Evolutionary conservation across 495 filamentous ascomycete species (phyloP).

Genomic region (Penicillium alfredii): DNA sequence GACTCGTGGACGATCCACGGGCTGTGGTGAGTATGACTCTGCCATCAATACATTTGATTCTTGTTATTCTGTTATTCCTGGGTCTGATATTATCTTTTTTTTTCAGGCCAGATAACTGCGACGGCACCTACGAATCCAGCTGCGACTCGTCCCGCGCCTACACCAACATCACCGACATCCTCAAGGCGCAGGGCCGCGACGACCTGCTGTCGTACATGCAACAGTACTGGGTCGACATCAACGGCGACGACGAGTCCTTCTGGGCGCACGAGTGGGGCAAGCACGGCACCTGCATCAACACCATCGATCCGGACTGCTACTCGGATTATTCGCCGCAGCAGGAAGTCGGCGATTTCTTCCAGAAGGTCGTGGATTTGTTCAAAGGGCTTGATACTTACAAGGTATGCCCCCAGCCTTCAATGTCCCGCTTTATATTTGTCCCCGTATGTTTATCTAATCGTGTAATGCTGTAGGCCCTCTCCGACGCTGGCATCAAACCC

Average conservation of each 20-base stretch:
- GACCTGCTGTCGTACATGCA: conserved; percentile 65
- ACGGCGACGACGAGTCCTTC: conserved; percentile 57
- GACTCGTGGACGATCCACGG: conserved; percentile 81
- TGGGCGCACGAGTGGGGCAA: conserved; percentile 83
- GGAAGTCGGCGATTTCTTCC: conserved; percentile 55
- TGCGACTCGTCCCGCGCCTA: conserved; percentile 61
- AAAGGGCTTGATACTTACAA: conserved; percentile 55
- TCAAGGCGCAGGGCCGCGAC: conserved; percentile 49
- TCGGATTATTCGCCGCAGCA: conserved; percentile 50
- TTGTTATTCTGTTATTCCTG: no score
- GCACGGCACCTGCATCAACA: conserved; percentile 61
- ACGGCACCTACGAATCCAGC: conserved; percentile 63
- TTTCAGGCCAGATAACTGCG: conserved; percentile 71
- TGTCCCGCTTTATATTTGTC: not conserved
- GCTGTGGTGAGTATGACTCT: conserved; percentile 55
- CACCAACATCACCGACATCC: conserved; percentile 58
- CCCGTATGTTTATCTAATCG: not conserved
- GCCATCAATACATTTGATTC: no score
- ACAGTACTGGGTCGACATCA: conserved; percentile 59
- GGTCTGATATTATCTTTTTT: no score
- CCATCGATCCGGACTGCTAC: conserved; percentile 69
- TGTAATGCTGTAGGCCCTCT: conserved; percentile 50
- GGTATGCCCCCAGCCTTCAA: conserved; percentile 24
- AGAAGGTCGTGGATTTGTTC: conserved; percentile 54
- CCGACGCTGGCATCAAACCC: conserved; percentile 59